Evolutionary conservation across 2,329 filamentous ascomycete species (phyloP).

Genomic region (Fusarium armeniacum): DNA sequence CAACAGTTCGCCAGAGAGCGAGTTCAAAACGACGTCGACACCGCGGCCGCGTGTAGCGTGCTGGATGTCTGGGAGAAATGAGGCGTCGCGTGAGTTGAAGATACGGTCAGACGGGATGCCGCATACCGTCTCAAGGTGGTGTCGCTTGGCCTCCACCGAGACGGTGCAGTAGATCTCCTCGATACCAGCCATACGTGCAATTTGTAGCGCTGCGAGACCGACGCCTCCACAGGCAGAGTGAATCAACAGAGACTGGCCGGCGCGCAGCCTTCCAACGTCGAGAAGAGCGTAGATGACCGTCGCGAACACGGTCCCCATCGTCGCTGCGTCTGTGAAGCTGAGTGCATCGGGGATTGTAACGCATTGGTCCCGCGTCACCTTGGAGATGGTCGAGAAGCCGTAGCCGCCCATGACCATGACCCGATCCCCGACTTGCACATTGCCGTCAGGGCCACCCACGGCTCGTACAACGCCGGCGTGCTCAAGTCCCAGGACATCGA

Average conservation of each 20-base stretch:
- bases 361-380: constrained; percentile 12
- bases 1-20: neutral
- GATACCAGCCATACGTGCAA: constrained; percentile 9
- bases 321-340: constrained; percentile 13
- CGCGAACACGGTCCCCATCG: constrained; percentile 10
- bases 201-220: constrained; percentile 52
- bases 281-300: constrained; percentile 36
- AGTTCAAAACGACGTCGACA: constrained; percentile 14
- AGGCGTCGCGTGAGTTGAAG: constrained; percentile 6
- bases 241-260: constrained; percentile 51
- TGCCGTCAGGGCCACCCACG: constrained; percentile 39
- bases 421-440: constrained; percentile 28
- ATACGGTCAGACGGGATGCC: constrained; percentile 14
- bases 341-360: constrained; percentile 13
- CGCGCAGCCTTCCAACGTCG: constrained; percentile 27
- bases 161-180: constrained; percentile 19
- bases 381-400: constrained; percentile 15
- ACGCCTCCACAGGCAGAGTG: constrained; percentile 53
- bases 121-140: constrained; percentile 7
- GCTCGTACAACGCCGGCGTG: constrained; percentile 49
- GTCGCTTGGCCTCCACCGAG: constrained; percentile 6
- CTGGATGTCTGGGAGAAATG: constrained; percentile 4
- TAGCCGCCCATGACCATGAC: constrained; percentile 15
- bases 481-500: constrained; percentile 45
- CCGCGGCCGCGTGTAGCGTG: constrained; percentile 9